Evolutionary conservation across 1,284 basidiomycete species (phyloP), one percentile per base, ranked within the genome.

Genomic region (Polyporus tsugae): DNA sequence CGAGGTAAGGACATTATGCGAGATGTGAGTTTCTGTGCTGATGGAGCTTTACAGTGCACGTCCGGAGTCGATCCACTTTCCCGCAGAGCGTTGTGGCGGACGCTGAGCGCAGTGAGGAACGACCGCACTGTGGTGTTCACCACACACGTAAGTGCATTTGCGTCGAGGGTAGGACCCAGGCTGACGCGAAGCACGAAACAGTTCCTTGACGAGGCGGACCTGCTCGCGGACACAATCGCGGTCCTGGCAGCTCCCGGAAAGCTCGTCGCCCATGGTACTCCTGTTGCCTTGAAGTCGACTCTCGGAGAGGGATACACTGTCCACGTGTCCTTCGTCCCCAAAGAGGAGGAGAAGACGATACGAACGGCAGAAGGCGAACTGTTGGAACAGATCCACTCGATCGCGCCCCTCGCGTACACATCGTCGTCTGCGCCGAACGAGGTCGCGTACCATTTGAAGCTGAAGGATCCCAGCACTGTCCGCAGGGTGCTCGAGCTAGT

Each of bases 11-110:
- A 6, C 2, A 6, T 22, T 11, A 15, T 11, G 7, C 0, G 10
- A 2, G 2, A 7, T 6, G 1, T 19, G 7, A 7, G 17, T 13
- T 19, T 19, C 0, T 60, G 2, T 59, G 9, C 62, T 65, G n/a
- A 63, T 35, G 1, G 13, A 10, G 6, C 3, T 22, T 4, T 10
- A 6, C 33, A 89, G 79, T 93, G 92, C 74, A 93, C 91, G 2
- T 93, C 91, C 10, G 93, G 93, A 6, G 89, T 95, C 6, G 93
- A 95, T 77, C 93, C 93, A 0, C 79, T 95, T 42, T 93, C 92
- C 60, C 84, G 93, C 59, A 84, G 93, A 57, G 89, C 93, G 0
- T 81, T 95, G 35, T 95, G 93, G 93, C 85, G 89, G 68, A 90
- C 90, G 0, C 78, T 95, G 61, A 90, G 86, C 5, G 85, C 87